These are phyloP conservation scores for Voacanga thouarsii DNA, from an alignment of 257 asterid genomes.

Conservation along the genomic window DNA sequence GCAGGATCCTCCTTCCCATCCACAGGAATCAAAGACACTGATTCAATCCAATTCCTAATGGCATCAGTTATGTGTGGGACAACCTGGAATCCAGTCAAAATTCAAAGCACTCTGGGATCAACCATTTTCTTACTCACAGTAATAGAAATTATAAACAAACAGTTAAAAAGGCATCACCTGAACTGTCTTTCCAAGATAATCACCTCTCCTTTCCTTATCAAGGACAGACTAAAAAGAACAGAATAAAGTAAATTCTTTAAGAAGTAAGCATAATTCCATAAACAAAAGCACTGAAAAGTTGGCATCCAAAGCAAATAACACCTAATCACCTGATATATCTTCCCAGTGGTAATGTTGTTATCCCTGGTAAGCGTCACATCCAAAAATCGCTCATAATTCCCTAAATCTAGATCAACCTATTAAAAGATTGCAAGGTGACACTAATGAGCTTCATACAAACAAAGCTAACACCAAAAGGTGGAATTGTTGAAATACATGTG, in stretches of 20 bases:
- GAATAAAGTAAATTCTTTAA: constrained; percentile 23
- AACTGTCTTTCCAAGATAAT: constrained; percentile 97
- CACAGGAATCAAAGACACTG: constrained; percentile 75
- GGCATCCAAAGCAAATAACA: constrained; percentile 14
- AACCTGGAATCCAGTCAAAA: constrained; percentile 48
- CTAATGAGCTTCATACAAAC: background rate
- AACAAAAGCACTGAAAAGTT: background rate
- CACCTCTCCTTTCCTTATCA: constrained; percentile 88
- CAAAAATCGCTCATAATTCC: constrained; percentile 91
- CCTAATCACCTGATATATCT: constrained; percentile 82
- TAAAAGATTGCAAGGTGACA: constrained; percentile 14
- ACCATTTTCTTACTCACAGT: background rate
- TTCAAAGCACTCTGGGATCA: background rate
- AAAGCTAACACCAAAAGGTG: background rate
- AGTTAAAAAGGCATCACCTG: constrained; percentile 52
- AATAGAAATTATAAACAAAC: background rate
- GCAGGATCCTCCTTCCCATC: constrained; percentile 95
- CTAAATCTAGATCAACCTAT: constrained; percentile 97
- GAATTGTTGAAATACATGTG: background rate
- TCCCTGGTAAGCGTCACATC: constrained; percentile 91
- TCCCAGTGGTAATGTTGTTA: constrained; percentile 96
- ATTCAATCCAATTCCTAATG: constrained; percentile 86
- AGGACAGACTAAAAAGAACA: constrained; percentile 74
- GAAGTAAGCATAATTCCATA: constrained; percentile 18
- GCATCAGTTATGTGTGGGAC: constrained; percentile 97